Conservation (phyloP, 257 asterid genomes). For the Thymus quinquecostatus region DNA sequence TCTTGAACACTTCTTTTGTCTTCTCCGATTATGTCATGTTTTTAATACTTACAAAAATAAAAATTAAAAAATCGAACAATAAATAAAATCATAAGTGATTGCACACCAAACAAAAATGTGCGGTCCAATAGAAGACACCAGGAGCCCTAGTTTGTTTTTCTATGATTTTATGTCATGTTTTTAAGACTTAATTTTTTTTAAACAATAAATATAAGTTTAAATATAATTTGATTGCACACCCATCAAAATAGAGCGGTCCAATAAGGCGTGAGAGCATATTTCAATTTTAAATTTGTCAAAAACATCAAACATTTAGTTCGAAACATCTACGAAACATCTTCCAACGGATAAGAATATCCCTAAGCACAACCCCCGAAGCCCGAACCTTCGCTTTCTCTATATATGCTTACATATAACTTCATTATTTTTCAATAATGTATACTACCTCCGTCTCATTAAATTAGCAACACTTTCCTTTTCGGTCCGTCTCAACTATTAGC, state of each 20-base stretch:
- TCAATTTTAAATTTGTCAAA: background rate
- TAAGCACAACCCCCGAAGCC: background rate
- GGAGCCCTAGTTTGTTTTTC: no score
- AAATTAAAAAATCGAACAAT: background rate
- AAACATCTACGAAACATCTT: background rate
- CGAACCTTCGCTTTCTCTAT: background rate
- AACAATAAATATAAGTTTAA: no score
- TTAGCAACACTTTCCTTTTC: no score
- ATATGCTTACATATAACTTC: no score
- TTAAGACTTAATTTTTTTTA: no score
- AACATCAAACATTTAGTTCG: background rate
- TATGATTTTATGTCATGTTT: no score
- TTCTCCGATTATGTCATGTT: background rate
- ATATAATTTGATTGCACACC: background rate
- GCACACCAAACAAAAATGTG: no score
- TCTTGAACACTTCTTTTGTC: background rate
- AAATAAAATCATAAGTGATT: background rate
- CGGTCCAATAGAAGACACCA: no score
- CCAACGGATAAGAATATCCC: slow-evolving; percentile 1
- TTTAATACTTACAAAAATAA: background rate
- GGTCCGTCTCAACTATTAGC: no score
- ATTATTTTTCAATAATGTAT: no score
- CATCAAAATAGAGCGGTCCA: background rate
- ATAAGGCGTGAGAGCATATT: background rate
- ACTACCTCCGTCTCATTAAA: no score